Evolutionary conservation across 441 rosid species (phyloP).

Genomic region (Adansonia grandidieri): DNA sequence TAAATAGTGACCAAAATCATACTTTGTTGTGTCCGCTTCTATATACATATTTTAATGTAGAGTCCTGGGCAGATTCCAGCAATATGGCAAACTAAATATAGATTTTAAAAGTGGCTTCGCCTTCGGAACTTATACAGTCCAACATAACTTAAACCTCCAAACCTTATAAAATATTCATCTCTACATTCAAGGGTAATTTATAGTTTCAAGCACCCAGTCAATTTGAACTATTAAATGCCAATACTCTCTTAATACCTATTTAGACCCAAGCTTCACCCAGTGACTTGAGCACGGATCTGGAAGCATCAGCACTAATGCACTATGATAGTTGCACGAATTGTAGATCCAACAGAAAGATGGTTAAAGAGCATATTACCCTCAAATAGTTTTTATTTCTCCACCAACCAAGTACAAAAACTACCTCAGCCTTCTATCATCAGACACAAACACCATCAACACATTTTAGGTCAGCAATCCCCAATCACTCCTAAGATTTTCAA

Average conservation of each 20-base stretch:
- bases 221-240: background rate
- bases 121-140: background rate
- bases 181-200: background rate
- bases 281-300: background rate
- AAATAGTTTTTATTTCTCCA: background rate
- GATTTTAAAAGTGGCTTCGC: background rate
- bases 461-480: background rate
- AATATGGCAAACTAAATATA: background rate
- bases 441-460: background rate
- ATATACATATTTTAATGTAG: background rate
- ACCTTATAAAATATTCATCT: background rate
- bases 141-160: background rate
- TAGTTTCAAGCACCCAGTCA: constrained; percentile 1
- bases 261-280: constrained; percentile 2
- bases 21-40: background rate
- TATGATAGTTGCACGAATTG: background rate
- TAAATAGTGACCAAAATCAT: background rate
- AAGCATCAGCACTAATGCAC: background rate
- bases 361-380: background rate
- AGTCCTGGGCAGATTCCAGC: background rate
- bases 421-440: background rate
- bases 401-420: background rate
- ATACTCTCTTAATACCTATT: background rate
- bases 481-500: background rate
- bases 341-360: background rate